These are phyloP conservation scores for Candida argentea DNA, from an alignment of 805 yeast species.

Conservation along the genomic window DNA sequence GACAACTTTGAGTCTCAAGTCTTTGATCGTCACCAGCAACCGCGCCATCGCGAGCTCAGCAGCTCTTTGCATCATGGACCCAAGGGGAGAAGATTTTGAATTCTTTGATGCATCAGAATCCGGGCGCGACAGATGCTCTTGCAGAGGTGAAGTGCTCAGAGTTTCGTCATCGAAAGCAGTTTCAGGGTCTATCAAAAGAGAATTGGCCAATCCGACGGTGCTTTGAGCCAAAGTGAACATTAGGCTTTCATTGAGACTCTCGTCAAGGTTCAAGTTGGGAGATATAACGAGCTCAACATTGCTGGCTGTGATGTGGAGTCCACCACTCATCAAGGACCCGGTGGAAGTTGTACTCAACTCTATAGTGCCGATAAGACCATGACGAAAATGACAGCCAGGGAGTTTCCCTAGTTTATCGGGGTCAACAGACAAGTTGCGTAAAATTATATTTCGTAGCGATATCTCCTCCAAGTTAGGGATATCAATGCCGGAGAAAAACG, in stretches of 20 bases:
- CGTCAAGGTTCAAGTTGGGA: slow-evolving; percentile 22
- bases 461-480: slow-evolving; percentile 70
- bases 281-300: slow-evolving; percentile 40
- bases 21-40: slow-evolving; percentile 39
- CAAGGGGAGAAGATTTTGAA: slow-evolving; percentile 29
- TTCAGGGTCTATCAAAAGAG: slow-evolving; percentile 23
- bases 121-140: slow-evolving; percentile 10
- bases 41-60: slow-evolving; percentile 59
- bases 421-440: slow-evolving; percentile 58
- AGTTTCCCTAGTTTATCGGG: slow-evolving; percentile 54
- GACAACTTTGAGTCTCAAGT: slow-evolving; percentile 39
- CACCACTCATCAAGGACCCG: slow-evolving; percentile 66
- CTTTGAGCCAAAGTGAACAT: slow-evolving; percentile 57
- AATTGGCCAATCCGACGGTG: slow-evolving; percentile 63
- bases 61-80: slow-evolving; percentile 51
- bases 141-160: slow-evolving; percentile 2
- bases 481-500: slow-evolving; percentile 74
- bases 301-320: slow-evolving; percentile 50
- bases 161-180: slow-evolving; percentile 8
- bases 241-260: slow-evolving; percentile 20
- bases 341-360: slow-evolving; percentile 28
- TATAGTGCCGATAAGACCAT: slow-evolving; percentile 48
- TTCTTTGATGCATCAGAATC: slow-evolving; percentile 1
- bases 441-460: slow-evolving; percentile 45
- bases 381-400: slow-evolving; percentile 54